Conservation (phyloP, 2,329 filamentous ascomycete genomes). For the Annulohypoxylon truncatum region DNA sequence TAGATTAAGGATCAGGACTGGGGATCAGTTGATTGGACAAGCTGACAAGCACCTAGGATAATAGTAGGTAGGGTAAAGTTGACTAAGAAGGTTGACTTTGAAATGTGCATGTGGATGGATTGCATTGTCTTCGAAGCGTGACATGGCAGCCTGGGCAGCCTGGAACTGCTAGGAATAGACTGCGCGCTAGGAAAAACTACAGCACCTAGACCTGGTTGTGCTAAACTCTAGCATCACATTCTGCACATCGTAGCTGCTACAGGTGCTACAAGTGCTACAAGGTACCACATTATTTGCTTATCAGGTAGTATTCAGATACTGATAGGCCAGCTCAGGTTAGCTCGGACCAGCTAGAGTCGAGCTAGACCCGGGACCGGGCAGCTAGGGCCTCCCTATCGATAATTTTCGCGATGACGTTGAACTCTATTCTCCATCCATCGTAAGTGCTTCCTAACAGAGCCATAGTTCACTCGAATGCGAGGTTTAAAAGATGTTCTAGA, state of each 20-base stretch:
- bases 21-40: conserved; percentile 32
- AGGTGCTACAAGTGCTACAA: background rate
- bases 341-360: background rate
- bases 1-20: conserved; percentile 23
- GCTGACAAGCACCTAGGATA: background rate
- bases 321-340: background rate
- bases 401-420: conserved; percentile 18
- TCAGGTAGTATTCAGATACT: conserved; percentile 8
- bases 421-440: background rate
- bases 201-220: background rate
- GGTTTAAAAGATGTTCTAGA: background rate
- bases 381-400: conserved; percentile 18
- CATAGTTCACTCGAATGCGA: background rate
- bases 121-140: conserved; percentile 2
- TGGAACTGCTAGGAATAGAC: conserved; percentile 5
- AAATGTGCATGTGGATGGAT: conserved; percentile 30
- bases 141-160: conserved; percentile 7
- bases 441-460: background rate
- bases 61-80: conserved; percentile 2
- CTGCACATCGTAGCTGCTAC: background rate
- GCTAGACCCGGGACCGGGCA: background rate
- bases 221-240: conserved; percentile 23
- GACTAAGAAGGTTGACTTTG: conserved; percentile 17
- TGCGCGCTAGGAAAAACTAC: background rate
- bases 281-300: conserved; percentile 4